Percentiles rank a stretch among this genome's conserved stretches.
Conservation (phyloP, 2,329 filamentous ascomycete genomes). For the Pyrenochaeta sp. region DNA sequence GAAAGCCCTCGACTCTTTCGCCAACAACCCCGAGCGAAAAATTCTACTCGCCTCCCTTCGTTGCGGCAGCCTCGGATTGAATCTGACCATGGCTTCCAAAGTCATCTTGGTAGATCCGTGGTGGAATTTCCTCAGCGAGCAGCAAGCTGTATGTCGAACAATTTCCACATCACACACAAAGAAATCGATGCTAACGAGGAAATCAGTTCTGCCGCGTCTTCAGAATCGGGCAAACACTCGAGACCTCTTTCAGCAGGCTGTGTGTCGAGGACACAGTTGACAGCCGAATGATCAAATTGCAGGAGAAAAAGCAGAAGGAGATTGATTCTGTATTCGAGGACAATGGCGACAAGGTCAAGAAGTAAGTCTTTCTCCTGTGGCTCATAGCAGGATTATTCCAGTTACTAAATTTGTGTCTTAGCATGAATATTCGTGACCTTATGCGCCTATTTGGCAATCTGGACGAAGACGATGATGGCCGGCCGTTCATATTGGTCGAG, state of each 20-base stretch:
- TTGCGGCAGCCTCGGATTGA: slow-evolving; percentile 65
- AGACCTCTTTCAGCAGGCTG: slow-evolving; percentile 67
- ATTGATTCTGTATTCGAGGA: slow-evolving; percentile 56
- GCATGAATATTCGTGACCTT: slow-evolving; percentile 49
- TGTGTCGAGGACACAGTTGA: slow-evolving; percentile 66
- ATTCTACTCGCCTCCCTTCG: slow-evolving; percentile 65
- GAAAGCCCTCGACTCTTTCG: slow-evolving; percentile 57
- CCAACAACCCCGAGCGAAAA: slow-evolving; percentile 43
- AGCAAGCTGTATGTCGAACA: too few relatives aligned
- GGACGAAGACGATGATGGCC: slow-evolving; percentile 47
- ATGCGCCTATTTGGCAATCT: slow-evolving; percentile 57
- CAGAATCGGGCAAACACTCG: slow-evolving; percentile 69
- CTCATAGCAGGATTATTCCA: not conserved
- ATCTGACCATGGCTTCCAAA: slow-evolving; percentile 63
- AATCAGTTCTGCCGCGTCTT: slow-evolving; percentile 69
- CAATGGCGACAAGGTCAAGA: slow-evolving; percentile 37
- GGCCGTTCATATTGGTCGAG: slow-evolving; percentile 52
- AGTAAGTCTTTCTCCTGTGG: slow-evolving; percentile 18
- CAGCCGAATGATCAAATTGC: slow-evolving; percentile 61
- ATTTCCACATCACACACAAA: too few relatives aligned
- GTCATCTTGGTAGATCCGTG: slow-evolving; percentile 59
- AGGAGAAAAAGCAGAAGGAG: slow-evolving; percentile 60
- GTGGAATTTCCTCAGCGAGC: slow-evolving; percentile 68
- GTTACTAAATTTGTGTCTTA: slow-evolving; percentile 19
- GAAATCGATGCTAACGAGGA: too few relatives aligned